Evolutionary conservation across 2,329 filamentous ascomycete species (phyloP), one percentile per base, ranked within the genome.

Genomic region (Periconia sp.): DNA sequence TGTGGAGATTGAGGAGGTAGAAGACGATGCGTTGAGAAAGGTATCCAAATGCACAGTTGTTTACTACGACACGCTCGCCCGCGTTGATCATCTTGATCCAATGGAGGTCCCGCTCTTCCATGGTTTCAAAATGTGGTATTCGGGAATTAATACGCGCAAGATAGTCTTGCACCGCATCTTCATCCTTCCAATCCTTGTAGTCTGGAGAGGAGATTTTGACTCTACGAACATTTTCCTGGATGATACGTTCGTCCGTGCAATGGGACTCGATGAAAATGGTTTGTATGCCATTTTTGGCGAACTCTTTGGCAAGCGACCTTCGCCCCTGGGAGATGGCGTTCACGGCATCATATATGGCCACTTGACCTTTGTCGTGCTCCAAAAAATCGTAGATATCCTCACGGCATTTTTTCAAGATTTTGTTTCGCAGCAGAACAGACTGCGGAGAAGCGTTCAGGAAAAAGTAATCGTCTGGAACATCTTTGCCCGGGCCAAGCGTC

Each of bases 21-120:
- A 99, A 99, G 51, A 99, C 93, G 61, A 99, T 99, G 56, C 94
- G 87, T 72, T 99, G 92, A 0, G 92, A 96, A 31, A 99, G 83
- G 70, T 99, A 99, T 64, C 92, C 93, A 74, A 99, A 97, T 69
- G 89, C 92, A 71, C 94, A 90, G 62, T 97, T 97, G 78, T 99
- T 99, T 75, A 97, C 93, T 64, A 93, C 89, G 69, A 99, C 89
- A 62, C 91, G 87, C 69, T 93, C 86, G 43, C 94, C 94, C 8
- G 94, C 94, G 64, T 99, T 99, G 72, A 97, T 96, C 93, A 99
- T 97, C 79, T 96, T 97, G 77, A 99, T 93, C 77, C 93, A 99
- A 72, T 97, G 96, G 58, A 99, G 82, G 61, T 97, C 92, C 30
- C 83, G 82, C 73, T 99, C 94, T 65, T 92, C 84, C 92, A 99